phyloP scores from a whole-genome alignment of 2,329 filamentous ascomycete genomes.

The Colletotrichum horii region DNA sequence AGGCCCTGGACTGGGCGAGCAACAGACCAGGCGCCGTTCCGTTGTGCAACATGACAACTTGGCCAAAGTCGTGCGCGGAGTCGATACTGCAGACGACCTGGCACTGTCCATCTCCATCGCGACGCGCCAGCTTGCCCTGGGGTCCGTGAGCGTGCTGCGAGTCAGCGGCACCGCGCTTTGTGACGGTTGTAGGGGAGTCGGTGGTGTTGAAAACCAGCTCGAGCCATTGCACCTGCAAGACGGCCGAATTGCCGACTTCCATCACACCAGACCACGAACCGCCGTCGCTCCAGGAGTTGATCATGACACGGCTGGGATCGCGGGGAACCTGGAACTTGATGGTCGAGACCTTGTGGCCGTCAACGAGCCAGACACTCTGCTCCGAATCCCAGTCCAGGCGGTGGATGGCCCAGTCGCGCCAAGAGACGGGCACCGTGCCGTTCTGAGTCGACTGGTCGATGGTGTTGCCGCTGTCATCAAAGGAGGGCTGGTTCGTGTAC shows the following conservation, averaged over 20 bases:
- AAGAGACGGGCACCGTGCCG: constrained; percentile 49
- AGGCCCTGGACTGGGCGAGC: constrained; percentile 18
- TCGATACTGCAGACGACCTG: constrained; percentile 38
- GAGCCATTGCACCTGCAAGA: constrained; percentile 67
- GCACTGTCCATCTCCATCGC: constrained; percentile 22
- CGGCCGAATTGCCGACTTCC: constrained; percentile 52
- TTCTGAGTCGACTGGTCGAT: constrained; percentile 53
- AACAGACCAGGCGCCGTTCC: constrained; percentile 23
- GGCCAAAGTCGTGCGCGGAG: constrained; percentile 38
- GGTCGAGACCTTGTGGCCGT: constrained; percentile 53
- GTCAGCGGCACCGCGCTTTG: neutral
- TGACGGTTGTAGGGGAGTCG: neutral
- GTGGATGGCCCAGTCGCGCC: constrained; percentile 63
- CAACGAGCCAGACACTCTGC: constrained; percentile 60
- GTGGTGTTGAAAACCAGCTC: constrained; percentile 62
- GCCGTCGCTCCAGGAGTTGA: constrained; percentile 68
- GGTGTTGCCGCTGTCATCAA: constrained; percentile 47
- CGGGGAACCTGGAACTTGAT: constrained; percentile 62
- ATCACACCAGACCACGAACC: constrained; percentile 66
- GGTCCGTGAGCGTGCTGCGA: constrained; percentile 2
- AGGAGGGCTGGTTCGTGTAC: constrained; percentile 67
- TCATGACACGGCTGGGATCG: constrained; percentile 55
- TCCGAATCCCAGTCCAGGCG: constrained; percentile 64
- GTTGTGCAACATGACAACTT: constrained; percentile 38
- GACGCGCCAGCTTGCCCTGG: neutral